Evolutionary conservation across 2,329 filamentous ascomycete species (phyloP), one percentile per base, ranked within the genome.

Genomic region (Alternaria solani): DNA sequence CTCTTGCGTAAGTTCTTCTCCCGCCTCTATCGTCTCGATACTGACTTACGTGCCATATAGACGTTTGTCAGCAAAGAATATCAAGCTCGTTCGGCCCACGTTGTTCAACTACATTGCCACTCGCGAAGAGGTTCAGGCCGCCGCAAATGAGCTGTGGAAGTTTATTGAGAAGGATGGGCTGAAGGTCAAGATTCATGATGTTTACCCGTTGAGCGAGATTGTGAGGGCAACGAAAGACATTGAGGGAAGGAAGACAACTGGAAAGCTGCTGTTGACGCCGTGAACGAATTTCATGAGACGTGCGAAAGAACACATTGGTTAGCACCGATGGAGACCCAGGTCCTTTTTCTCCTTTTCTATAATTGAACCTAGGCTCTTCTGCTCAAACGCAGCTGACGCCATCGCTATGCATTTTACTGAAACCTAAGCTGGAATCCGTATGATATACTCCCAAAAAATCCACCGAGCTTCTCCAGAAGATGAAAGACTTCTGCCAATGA

Each of bases 171-270:
- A 88, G 54, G 88, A 89, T 55, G 89, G 91, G 72, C 76, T 96
- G 49, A 88, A 92, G 63, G 85, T 93, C 16, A 85, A 85, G 61
- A 86, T 96, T 30, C 91, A 96, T 75, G 87, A 93, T 64, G 81
- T 89, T 0, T 97, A 97, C 76, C 87, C 90, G 5, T 81, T 97
- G 41, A 85, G 87, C 70, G 89, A 97, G 44, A 87, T 90, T 34
- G 87, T 84, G 36, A 82, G 86, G 69, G 93, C 92, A 12, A 93
- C 96, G 64, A 79, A 81, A 49, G 84, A 97, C 77, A 84, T 97
- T 44, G 91, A 96, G 79, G 86, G 91, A 42, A 85, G 93, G 69
- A 92, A 90, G 83, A 95, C 92, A 2, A 92, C 88, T 11, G 94
- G 94, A 18, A 97, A 97, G 82, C 78, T 96, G 63, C 77, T 97